Base-by-base conservation (phyloP, 331 rosid genomes). In the Spiraea crenata region DNA sequence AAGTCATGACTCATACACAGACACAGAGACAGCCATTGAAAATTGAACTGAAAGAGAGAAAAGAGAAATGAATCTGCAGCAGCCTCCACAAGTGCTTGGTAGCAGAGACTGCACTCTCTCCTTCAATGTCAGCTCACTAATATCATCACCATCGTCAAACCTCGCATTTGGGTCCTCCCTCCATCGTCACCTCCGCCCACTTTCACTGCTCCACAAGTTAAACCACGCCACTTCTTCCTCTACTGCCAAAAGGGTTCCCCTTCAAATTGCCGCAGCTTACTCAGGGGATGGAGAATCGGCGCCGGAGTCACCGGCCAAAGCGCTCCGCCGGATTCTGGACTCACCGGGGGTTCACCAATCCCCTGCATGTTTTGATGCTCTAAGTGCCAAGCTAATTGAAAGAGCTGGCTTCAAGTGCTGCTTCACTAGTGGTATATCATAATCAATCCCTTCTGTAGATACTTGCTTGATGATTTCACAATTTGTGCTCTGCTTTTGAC, bases 311-410 rank as follows among this genome's bases (percentile, higher is more conserved):
- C 88, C 85, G 1, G 97, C 70, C 0, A 89, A 87, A 80, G 84
- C 73, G 34, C 96, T 93, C 13, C 82, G 99, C 0, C 75, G 82
- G 56, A 74, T 90, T 41, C 74, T 87, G 1, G 85, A 83, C 12
- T 66, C 77, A 14, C 88, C 92, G 0, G 97, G 97, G 12, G 78
- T 89, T 66, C 90, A 89, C 19, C 99, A 91, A 54, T 90, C 92
- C 12, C 99, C 96, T 6, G 96, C 95, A n/a, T 87, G 89, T 72
- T 93, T 87, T 78, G 96, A 93, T 71, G 97, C 86, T 70, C 87
- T 90, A 63, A 89, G 98, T 62, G 97, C 96, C 3, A 93, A 80
- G 80, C 86, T 93, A 15, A 85, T 93, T 9, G 76, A 93, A 77
- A 70, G 84, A 37, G 92, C 95, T 57, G 98, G 92, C 1, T 93